Conservation (phyloP, 257 asterid genomes). For the Ehretia macrophylla region DNA sequence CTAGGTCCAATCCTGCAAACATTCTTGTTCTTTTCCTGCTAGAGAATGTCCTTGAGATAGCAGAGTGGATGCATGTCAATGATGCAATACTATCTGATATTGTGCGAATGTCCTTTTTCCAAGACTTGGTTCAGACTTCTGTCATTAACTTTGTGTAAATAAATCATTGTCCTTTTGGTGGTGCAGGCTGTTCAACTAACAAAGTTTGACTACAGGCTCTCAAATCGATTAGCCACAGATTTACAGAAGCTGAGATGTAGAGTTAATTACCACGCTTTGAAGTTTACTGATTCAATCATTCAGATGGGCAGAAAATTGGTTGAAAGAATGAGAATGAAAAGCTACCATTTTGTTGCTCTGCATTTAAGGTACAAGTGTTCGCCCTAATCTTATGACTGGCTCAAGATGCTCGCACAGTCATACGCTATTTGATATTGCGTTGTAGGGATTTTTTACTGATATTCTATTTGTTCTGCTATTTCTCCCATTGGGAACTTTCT, state of each 20-base stretch:
- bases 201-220: slow-evolving; percentile 70
- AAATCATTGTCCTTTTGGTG: background rate
- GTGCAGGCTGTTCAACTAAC: slow-evolving; percentile 66
- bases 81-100: too few species aligned
- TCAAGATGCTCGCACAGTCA: too few species aligned
- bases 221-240: slow-evolving; percentile 45
- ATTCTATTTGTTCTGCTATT: background rate
- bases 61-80: too few species aligned
- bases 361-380: slow-evolving; percentile 52
- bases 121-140: too few species aligned
- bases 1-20: too few species aligned
- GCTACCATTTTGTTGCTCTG: slow-evolving; percentile 55
- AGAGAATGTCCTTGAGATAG: too few species aligned
- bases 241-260: slow-evolving; percentile 76
- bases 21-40: too few species aligned
- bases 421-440: background rate
- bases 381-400: too few species aligned
- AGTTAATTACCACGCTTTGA: slow-evolving; percentile 71
- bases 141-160: background rate
- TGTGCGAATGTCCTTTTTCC: too few species aligned
- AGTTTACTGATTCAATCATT: slow-evolving; percentile 55
- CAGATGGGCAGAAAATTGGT: slow-evolving; percentile 60
- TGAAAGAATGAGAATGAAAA: slow-evolving; percentile 54
- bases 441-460: background rate
- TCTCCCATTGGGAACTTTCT: too few species aligned